Evolutionary conservation across 2,329 filamentous ascomycete genomes (phyloP).

Genomic region (Neonectria faginata): DNA sequence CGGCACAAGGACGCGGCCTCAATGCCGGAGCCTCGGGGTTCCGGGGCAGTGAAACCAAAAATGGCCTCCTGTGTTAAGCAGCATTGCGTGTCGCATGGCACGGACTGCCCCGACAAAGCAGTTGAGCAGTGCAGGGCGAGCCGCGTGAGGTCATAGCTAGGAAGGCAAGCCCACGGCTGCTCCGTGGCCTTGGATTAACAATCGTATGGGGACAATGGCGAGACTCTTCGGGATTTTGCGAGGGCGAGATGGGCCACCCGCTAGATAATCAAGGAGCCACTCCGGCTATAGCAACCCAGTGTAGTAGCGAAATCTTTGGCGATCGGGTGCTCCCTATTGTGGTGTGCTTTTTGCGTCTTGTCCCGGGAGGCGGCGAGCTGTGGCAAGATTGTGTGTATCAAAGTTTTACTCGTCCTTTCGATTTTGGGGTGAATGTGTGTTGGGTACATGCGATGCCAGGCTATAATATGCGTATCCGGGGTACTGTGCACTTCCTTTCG

Average conservation of each 20-base stretch:
- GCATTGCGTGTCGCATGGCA: constrained; percentile 27
- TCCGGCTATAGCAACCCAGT: constrained; percentile 21
- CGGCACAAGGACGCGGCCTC: constrained; percentile 16
- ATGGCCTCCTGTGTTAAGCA: constrained; percentile 5
- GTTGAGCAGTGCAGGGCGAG: constrained; percentile 1
- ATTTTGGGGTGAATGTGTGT: constrained; percentile 2
- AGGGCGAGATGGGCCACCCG: constrained; percentile 21
- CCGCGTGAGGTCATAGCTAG: constrained; percentile 37
- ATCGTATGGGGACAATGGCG: constrained; percentile 39
- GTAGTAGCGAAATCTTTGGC: constrained; percentile 21
- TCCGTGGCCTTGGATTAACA: constrained; percentile 37
- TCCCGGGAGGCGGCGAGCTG: constrained; percentile 19
- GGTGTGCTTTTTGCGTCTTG: constrained; percentile 25
- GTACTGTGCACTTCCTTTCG: constrained; percentile 16
- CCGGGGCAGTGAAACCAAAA: constrained; percentile 29
- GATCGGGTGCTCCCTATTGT: constrained; percentile 18
- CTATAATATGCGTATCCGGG: not conserved
- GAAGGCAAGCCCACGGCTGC: constrained; percentile 27
- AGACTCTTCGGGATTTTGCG: constrained; percentile 35
- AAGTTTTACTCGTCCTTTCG: constrained; percentile 16
- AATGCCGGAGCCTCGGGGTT: constrained; percentile 15
- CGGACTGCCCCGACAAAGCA: constrained; percentile 25
- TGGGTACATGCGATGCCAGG: constrained; percentile 11
- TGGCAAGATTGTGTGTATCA: constrained; percentile 20
- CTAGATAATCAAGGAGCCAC: constrained; percentile 17